Conservation (phyloP, 2,329 filamentous ascomycete genomes). For the Alternaria sp. region DNA sequence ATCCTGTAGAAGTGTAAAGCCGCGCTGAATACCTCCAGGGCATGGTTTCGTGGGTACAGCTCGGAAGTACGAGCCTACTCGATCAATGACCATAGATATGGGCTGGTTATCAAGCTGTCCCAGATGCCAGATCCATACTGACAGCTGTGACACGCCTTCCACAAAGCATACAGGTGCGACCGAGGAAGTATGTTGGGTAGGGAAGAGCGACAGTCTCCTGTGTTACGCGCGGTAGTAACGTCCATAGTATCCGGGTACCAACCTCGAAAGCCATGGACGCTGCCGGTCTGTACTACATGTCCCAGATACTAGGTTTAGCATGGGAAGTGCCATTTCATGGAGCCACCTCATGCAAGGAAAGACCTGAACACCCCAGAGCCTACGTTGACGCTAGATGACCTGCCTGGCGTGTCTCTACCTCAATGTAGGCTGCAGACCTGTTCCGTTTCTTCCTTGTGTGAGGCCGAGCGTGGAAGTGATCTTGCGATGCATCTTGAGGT, state of each 20-base stretch:
- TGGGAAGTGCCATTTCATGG: background rate
- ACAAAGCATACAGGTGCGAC: background rate
- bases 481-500: background rate
- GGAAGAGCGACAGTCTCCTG: background rate
- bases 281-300: background rate
- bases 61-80: background rate
- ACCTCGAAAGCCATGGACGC: background rate
- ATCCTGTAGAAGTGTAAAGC: background rate
- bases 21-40: background rate
- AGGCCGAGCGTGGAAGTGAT: accelerated
- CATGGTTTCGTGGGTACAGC: background rate
- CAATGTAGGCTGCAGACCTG: background rate
- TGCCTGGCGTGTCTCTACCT: background rate
- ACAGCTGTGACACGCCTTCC: background rate
- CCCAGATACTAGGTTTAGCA: background rate
- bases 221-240: background rate
- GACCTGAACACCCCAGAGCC: background rate
- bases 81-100: background rate
- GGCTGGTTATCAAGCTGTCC: background rate
- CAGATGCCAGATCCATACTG: background rate
- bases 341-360: background rate
- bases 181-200: background rate
- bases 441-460: background rate
- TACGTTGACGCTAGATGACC: background rate
- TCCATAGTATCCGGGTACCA: background rate